These are phyloP conservation scores for Gossypioides kirkii DNA, from an alignment of 345 rosid species.

Conservation along the genomic window DNA sequence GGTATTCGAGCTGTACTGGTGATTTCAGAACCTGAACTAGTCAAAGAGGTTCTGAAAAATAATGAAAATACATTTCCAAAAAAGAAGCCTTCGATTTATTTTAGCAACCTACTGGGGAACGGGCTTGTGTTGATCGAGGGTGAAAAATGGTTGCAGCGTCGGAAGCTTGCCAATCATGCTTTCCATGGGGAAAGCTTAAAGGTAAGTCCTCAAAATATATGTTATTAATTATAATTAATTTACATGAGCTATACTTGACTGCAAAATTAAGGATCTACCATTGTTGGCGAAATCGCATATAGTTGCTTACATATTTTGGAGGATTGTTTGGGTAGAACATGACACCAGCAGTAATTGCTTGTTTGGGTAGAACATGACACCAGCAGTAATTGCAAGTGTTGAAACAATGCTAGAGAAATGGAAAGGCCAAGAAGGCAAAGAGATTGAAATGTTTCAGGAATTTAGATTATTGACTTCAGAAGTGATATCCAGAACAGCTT, in stretches of 20 bases:
- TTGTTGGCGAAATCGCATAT: not conserved
- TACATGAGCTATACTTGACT: too few relatives aligned
- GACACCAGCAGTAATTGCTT: not conserved
- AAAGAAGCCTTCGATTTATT: slow-evolving; percentile 18
- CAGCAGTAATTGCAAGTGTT: not conserved
- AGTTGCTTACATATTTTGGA: not conserved
- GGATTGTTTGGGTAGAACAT: not conserved
- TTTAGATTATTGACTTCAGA: not conserved
- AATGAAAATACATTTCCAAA: slow-evolving; percentile 17
- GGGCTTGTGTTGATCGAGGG: slow-evolving; percentile 27
- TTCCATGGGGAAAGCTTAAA: not conserved
- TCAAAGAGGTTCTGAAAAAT: slow-evolving; percentile 35
- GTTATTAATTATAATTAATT: too few relatives aligned
- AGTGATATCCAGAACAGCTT: not conserved
- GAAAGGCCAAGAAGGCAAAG: not conserved
- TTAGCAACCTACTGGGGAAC: slow-evolving; percentile 24
- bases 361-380: not conserved
- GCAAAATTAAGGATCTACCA: too few relatives aligned
- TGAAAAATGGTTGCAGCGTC: slow-evolving; percentile 28
- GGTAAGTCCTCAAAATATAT: not conserved
- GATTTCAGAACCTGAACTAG: slow-evolving; percentile 32
- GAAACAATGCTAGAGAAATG: not conserved
- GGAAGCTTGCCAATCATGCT: not conserved
- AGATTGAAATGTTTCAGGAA: not conserved
- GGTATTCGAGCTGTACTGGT: slow-evolving; percentile 33